These are phyloP conservation scores for Nymphaea colorata DNA, from an alignment of 164 flowering plant species.

Conservation along the genomic window DNA sequence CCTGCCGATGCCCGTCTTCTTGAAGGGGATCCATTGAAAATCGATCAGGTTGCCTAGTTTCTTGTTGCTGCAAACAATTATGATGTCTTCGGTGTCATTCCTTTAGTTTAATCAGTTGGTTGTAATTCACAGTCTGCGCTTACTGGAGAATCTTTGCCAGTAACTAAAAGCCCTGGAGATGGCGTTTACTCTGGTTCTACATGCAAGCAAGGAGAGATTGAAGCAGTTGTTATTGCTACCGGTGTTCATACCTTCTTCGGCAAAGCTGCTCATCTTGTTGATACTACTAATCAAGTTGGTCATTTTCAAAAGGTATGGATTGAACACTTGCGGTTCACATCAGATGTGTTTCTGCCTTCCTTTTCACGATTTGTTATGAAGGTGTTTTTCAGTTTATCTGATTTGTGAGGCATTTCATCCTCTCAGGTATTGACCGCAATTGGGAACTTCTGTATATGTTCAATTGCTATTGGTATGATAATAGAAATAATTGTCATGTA, in stretches of 20 bases:
- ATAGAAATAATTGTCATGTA: constrained; percentile 53
- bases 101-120: not conserved
- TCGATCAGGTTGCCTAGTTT: constrained; percentile 42
- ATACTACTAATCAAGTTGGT: constrained; percentile 58
- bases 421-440: constrained; percentile 63
- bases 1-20: constrained; percentile 88
- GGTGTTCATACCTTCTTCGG: constrained; percentile 84
- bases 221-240: constrained; percentile 77
- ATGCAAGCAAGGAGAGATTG: constrained; percentile 80
- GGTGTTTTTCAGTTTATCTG: not conserved
- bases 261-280: constrained; percentile 85
- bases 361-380: not conserved
- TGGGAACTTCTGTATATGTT: constrained; percentile 77
- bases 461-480: constrained; percentile 58
- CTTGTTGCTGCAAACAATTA: not conserved
- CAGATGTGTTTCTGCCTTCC: not conserved
- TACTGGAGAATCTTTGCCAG: constrained; percentile 78
- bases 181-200: constrained; percentile 82
- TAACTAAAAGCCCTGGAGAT: constrained; percentile 62
- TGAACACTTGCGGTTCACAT: no score
- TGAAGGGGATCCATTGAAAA: constrained; percentile 74
- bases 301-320: constrained; percentile 62
- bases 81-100: not conserved
- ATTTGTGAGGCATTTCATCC: not conserved
- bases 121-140: constrained; percentile 52